Base-by-base conservation (phyloP, 2,329 filamentous ascomycete species). In the Cercospora zeae-maydis region DNA sequence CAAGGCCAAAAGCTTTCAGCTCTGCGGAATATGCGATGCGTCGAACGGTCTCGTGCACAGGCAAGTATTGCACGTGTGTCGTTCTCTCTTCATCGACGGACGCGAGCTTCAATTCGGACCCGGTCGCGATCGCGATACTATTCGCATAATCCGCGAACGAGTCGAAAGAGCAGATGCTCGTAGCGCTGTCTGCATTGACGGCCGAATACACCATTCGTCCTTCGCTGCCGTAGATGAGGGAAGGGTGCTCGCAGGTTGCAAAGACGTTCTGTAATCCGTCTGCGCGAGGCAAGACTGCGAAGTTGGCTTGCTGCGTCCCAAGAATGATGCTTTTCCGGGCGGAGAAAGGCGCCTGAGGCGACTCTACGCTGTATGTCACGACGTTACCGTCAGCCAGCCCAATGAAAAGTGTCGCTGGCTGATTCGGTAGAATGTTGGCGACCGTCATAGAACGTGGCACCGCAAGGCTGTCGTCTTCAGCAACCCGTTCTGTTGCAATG, bases 361-460 rank as follows among this genome's bases (percentile, higher is more conserved):
- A 76, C 33, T 90, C 84, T 36, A 96, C 83, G 33, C 86, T 85
- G 73, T 93, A 98, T 0, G 90, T 95, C 56, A 96, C 84, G 0
- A 99, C 90, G 65, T 90, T 91, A 3, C 95, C 95, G 76, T 98
- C 93, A 53, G 96, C 92, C 84, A 97, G 90, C 11, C 93, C 90
- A 33, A 96, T 84, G 65, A 99, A 90, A 0, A 99, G 81, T 0
- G 90, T 96, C 0, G 92, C 89, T 6, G 82, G 81, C 13, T 88
- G 87, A 49, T 82, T 76, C 11, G 77, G 74, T 33, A 97, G 84
- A 3, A 98, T 83, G 65, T 93, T 88, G 4, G 91, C 88, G 7
- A 98, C 83, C 0, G 88, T 85, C 30, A 98, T 83, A 57, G 92
- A 92, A 66, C 93, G 85, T 0, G 95, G 93, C 30, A 97, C 88